Conservation (phyloP, 2,329 filamentous ascomycete species). For the Graphiopsis chlorocephala region DNA sequence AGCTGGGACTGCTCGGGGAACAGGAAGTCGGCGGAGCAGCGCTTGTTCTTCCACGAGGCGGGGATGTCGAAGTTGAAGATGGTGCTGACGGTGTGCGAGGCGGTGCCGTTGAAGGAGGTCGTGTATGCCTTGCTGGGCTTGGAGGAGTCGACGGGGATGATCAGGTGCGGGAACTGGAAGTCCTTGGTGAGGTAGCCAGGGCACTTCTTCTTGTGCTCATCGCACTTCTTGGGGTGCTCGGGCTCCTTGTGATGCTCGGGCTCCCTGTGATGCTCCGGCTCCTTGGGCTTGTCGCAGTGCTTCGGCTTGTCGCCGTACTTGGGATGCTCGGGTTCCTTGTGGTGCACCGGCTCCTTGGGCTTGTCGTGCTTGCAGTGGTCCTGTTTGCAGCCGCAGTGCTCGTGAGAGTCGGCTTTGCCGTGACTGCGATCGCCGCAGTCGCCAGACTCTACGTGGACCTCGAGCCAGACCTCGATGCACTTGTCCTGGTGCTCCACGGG, state of each 20-base stretch:
- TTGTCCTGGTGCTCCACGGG: constrained; percentile 43
- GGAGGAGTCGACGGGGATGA: constrained; percentile 36
- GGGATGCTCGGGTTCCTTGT: not conserved
- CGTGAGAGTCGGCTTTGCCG: not conserved
- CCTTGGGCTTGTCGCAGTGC: not conserved
- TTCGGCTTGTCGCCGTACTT: not conserved
- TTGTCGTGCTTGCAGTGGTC: not conserved
- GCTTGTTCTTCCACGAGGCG: constrained; percentile 37
- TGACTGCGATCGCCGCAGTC: not conserved
- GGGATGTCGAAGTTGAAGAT: constrained; percentile 50
- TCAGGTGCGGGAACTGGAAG: constrained; percentile 38
- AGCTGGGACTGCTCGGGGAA: constrained; percentile 40
- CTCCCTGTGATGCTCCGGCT: not conserved
- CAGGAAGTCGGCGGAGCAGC: constrained; percentile 48
- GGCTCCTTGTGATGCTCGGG: not conserved
- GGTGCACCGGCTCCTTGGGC: not conserved
- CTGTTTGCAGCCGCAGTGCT: not conserved
- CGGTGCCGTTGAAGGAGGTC: constrained; percentile 38
- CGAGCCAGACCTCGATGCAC: constrained; percentile 47
- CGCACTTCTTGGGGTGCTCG: not conserved
- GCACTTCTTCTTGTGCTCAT: constrained; percentile 18
- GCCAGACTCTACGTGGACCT: constrained; percentile 2
- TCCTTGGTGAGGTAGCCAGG: constrained; percentile 32
- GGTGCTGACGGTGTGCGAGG: constrained; percentile 38
- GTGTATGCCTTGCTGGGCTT: constrained; percentile 41